These are phyloP conservation scores for Lactifluus hygrophoroides DNA, from an alignment of 768 basidiomycete genomes.

Conservation along the genomic window DNA sequence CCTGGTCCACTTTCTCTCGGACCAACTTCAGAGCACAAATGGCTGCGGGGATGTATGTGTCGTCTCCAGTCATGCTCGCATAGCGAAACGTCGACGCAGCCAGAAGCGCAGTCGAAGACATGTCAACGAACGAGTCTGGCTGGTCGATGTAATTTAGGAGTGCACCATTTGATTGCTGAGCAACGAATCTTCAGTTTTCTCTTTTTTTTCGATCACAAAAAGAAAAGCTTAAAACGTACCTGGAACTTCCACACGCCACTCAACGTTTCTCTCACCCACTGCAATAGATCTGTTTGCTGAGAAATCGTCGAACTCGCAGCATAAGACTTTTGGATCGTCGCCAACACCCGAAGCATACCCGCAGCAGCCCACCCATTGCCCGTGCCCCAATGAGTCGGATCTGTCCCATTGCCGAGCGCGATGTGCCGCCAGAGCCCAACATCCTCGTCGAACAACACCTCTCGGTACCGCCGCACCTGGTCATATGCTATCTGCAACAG, in stretches of 20 bases:
- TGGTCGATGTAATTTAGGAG: slow-evolving; percentile 47
- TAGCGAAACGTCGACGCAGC: slow-evolving; percentile 50
- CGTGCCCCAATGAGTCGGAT: slow-evolving; percentile 50
- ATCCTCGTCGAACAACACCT: slow-evolving; percentile 36
- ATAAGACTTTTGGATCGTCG: slow-evolving; percentile 40
- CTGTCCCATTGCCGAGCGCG: slow-evolving; percentile 36
- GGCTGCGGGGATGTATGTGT: slow-evolving; percentile 33
- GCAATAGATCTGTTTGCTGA: slow-evolving; percentile 36
- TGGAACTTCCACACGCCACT: slow-evolving; percentile 30
- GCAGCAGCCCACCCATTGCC: slow-evolving; percentile 69
- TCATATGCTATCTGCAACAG: slow-evolving; percentile 44
- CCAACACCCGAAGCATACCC: slow-evolving; percentile 53
- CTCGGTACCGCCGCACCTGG: slow-evolving; percentile 48
- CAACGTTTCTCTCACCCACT: slow-evolving; percentile 49
- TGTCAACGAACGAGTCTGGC: slow-evolving; percentile 42
- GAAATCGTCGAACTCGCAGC: slow-evolving; percentile 29
- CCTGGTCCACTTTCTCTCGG: slow-evolving; percentile 29
- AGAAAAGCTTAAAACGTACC: neutral
- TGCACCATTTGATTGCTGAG: slow-evolving; percentile 37
- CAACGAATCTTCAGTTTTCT: neutral
- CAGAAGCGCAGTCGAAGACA: slow-evolving; percentile 47
- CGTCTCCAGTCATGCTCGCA: slow-evolving; percentile 35
- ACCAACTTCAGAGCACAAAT: slow-evolving; percentile 33
- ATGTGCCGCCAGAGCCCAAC: slow-evolving; percentile 52
- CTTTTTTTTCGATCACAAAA: too few species aligned